phyloP scores from a whole-genome alignment of 2,329 filamentous ascomycete species.

The Penicillium janthinellum region DNA sequence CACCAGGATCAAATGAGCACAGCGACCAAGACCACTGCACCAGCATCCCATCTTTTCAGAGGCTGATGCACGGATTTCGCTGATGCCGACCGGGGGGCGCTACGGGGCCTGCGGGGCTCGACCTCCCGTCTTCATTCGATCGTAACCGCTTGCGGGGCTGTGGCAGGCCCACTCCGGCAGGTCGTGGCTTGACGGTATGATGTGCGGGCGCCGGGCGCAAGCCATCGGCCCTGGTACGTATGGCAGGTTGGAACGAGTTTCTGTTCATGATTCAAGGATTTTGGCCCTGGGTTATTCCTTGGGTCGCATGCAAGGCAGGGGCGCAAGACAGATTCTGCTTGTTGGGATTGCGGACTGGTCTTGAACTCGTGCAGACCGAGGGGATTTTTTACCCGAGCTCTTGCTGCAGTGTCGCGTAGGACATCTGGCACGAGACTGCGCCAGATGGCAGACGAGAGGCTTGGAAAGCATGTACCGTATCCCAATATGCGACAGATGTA shows the following conservation, averaged over 20 bases:
- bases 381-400: neutral
- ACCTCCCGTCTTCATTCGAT: neutral
- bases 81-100: neutral
- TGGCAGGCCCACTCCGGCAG: slow-evolving; percentile 16
- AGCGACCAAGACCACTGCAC: slow-evolving; percentile 3
- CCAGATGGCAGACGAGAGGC: neutral
- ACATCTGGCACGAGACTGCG: neutral
- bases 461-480: too few relatives aligned
- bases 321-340: neutral
- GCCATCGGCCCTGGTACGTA: neutral
- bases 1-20: slow-evolving; percentile 11
- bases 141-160: slow-evolving; percentile 24
- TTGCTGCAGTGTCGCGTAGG: neutral
- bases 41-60: neutral
- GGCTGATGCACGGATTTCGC: neutral
- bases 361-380: neutral
- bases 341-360: slow-evolving; percentile 2
- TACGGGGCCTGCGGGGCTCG: neutral
- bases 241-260: neutral
- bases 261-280: neutral
- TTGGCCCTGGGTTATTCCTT: neutral
- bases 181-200: slow-evolving; percentile 17
- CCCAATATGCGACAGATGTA: neutral
- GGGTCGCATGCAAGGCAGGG: neutral
- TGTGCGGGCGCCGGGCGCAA: slow-evolving; percentile 16